Evolutionary conservation across 2,329 filamentous ascomycete genomes (phyloP).

Genomic region (Penicillium sp.): DNA sequence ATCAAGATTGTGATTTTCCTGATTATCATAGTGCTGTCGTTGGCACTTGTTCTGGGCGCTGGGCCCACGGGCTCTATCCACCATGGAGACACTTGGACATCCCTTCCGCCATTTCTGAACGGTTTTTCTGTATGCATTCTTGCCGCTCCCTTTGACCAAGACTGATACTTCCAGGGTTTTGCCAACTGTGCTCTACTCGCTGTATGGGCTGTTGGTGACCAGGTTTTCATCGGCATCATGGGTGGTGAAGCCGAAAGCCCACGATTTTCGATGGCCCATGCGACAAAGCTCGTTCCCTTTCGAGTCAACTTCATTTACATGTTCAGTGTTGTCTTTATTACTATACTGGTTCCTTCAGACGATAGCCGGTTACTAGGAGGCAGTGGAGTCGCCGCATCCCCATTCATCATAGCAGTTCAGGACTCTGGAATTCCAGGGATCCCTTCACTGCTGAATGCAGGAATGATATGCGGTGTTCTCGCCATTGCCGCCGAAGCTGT

Average conservation of each 20-base stretch:
- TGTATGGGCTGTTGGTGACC: slow-evolving; percentile 32
- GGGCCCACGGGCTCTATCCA: slow-evolving; percentile 38
- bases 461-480: slow-evolving; percentile 34
- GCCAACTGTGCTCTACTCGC: slow-evolving; percentile 32
- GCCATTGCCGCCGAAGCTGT: slow-evolving; percentile 35
- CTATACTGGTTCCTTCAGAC: slow-evolving; percentile 21
- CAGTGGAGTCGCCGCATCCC: slow-evolving; percentile 30
- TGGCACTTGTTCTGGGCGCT: slow-evolving; percentile 44
- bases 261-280: slow-evolving; percentile 37
- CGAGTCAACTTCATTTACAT: slow-evolving; percentile 36
- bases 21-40: slow-evolving; percentile 36
- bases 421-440: slow-evolving; percentile 31
- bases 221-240: slow-evolving; percentile 38
- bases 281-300: slow-evolving; percentile 29
- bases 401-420: slow-evolving; percentile 35
- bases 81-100: slow-evolving; percentile 34
- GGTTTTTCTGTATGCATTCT: slow-evolving; percentile 26
- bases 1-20: slow-evolving; percentile 43
- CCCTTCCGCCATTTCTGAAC: slow-evolving; percentile 37
- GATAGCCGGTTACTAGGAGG: slow-evolving; percentile 28
- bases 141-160: too few species aligned
- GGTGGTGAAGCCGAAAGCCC: slow-evolving; percentile 40
- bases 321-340: slow-evolving; percentile 30
- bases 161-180: slow-evolving; percentile 26
- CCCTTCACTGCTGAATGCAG: slow-evolving; percentile 33